phyloP scores from a whole-genome alignment of 2,329 filamentous ascomycete genomes.

The Pseudopithomyces chartarum region DNA sequence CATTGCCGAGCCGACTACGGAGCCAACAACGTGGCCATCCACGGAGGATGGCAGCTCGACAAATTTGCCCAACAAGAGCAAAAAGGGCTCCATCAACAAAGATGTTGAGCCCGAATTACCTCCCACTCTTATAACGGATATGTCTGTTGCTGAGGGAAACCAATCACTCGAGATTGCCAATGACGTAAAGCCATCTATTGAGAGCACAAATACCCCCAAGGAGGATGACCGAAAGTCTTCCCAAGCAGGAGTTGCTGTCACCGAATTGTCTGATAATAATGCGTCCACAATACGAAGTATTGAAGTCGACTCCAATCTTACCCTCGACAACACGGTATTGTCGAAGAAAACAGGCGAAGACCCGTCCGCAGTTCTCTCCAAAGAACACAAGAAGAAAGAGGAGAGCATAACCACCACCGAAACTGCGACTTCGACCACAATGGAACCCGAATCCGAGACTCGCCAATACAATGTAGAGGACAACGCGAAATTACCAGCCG shows the following conservation, averaged over 20 bases:
- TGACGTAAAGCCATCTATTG: not conserved
- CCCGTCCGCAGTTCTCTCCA: not conserved
- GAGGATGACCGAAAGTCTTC: not conserved
- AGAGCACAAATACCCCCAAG: not conserved
- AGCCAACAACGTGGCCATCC: not conserved
- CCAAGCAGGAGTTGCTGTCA: not conserved
- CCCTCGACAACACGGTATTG: not conserved
- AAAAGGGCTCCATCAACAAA: constrained; percentile 26
- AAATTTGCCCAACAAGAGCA: constrained; percentile 50
- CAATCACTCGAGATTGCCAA: not conserved
- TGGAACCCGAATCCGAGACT: not conserved
- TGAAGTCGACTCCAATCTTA: not conserved
- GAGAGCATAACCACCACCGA: not conserved
- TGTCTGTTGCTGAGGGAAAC: constrained; percentile 3
- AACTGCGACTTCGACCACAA: not conserved
- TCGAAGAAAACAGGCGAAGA: not conserved
- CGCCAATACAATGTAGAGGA: not conserved
- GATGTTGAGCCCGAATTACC: constrained; percentile 10
- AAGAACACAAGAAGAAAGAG: constrained; percentile 9
- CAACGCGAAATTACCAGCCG: not conserved
- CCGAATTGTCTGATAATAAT: not conserved
- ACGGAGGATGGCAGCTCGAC: constrained; percentile 3
- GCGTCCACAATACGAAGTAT: not conserved
- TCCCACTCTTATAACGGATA: not conserved
- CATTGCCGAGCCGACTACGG: not conserved